phyloP scores from a whole-genome alignment of 306 rosid species.

The Sicyos baderoa region DNA sequence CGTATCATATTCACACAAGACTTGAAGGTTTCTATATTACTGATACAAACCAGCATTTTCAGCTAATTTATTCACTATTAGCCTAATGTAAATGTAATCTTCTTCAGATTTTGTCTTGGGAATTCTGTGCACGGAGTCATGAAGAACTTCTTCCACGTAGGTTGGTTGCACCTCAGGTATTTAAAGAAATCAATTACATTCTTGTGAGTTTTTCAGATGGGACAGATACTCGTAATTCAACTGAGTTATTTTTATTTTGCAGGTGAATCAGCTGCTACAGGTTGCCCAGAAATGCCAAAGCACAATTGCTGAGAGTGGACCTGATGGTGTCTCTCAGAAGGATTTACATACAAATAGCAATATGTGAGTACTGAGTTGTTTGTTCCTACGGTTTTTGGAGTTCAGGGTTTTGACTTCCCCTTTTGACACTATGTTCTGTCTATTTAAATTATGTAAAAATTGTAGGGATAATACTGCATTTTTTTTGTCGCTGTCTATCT shows the following conservation, averaged over 20 bases:
- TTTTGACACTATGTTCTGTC: neutral
- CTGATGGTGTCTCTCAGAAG: constrained; percentile 84
- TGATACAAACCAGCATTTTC: neutral
- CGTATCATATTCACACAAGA: constrained; percentile 80
- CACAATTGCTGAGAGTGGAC: constrained; percentile 76
- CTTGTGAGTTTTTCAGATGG: too few relatives aligned
- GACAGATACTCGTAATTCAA: neutral
- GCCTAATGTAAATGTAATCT: neutral
- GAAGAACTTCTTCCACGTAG: constrained; percentile 98
- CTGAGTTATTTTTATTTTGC: constrained; percentile 19
- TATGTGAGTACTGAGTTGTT: constrained; percentile 46
- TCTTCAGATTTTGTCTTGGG: constrained; percentile 80
- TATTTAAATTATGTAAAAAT: neutral
- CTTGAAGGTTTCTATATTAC: constrained; percentile 48
- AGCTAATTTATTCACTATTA: constrained; percentile 12
- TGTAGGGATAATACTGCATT: neutral
- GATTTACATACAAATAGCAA: constrained; percentile 86
- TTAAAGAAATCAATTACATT: neutral
- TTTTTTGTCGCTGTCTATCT: neutral
- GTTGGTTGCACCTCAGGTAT: constrained; percentile 93
- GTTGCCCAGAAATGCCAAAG: constrained; percentile 89
- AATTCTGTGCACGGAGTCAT: constrained; percentile 86
- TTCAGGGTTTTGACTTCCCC: neutral
- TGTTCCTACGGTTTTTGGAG: neutral
- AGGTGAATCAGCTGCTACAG: constrained; percentile 88